A percentile compares a stretch with the other conserved stretches of the same genome.
Conservation (phyloP, 2,329 filamentous ascomycete species). For the Microcera coccophila region DNA sequence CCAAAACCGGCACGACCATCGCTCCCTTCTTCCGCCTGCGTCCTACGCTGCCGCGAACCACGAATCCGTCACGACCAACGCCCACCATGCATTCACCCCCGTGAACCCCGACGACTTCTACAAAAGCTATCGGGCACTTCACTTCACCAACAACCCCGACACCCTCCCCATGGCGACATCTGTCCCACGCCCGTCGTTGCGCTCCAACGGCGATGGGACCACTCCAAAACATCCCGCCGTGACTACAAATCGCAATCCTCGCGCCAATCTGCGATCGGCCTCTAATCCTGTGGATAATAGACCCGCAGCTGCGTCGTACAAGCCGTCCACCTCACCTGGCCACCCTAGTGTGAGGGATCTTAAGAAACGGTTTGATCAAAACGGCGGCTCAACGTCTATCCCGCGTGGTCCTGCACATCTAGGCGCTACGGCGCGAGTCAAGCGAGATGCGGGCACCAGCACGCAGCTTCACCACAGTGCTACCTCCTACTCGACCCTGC, state of each 20-base stretch:
- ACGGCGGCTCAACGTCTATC: conserved; percentile 35
- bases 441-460: conserved; percentile 32
- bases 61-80: conserved; percentile 19
- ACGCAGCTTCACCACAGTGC: conserved; percentile 34
- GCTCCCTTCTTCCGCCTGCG: conserved; percentile 20
- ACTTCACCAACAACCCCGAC: conserved; percentile 35
- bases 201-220: conserved; percentile 49
- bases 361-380: conserved; percentile 73
- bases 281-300: conserved; percentile 54
- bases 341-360: conserved; percentile 77
- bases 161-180: conserved; percentile 36
- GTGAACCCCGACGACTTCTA: conserved; percentile 56
- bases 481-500: conserved; percentile 40
- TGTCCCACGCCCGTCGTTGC: conserved; percentile 41
- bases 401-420: conserved; percentile 35
- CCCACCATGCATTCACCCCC: conserved; percentile 38
- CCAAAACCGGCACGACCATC: conserved; percentile 15
- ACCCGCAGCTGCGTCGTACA: conserved; percentile 27
- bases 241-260: conserved; percentile 25
- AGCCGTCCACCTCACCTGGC: conserved; percentile 21
- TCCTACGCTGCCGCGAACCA: conserved; percentile 20
- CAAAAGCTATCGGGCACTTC: conserved; percentile 44
- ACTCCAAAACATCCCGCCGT: conserved; percentile 46
- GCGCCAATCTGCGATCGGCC: conserved; percentile 47
- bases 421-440: conserved; percentile 31